phyloP scores from a whole-genome alignment of 1,284 basidiomycete species.

The Tylopilus sp. region DNA sequence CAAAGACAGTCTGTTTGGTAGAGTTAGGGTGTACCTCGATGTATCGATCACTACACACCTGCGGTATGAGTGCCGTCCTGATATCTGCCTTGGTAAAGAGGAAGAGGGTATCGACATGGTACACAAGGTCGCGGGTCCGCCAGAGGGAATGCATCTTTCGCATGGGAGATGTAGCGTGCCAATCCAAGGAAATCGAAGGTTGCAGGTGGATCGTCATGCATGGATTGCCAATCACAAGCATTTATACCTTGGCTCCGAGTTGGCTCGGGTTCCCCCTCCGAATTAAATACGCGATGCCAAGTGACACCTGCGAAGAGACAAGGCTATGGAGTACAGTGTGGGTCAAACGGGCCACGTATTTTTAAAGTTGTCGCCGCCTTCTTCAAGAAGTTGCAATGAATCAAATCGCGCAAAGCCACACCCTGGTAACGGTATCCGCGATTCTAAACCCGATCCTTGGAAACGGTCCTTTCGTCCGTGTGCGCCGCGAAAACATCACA shows the following conservation, averaged over 20 bases:
- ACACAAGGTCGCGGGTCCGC: conserved; percentile 3
- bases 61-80: conserved; percentile 47
- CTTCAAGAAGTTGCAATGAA: too few species aligned
- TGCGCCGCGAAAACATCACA: neutral
- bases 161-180: conserved; percentile 1
- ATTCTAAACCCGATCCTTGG: neutral
- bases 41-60: conserved; percentile 35
- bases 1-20: conserved; percentile 25
- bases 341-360: too few species aligned
- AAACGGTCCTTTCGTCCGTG: neutral
- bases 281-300: neutral
- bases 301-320: neutral
- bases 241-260: conserved; percentile 23
- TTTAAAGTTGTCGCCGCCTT: too few species aligned
- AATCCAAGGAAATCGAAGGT: neutral
- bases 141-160: neutral
- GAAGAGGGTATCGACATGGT: conserved; percentile 31
- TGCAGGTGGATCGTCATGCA: neutral
- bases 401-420: neutral
- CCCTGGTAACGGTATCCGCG: neutral
- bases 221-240: neutral
- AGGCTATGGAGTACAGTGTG: neutral
- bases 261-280: neutral
- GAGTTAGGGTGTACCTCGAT: neutral
- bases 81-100: conserved; percentile 55